These are phyloP conservation scores for Fusarium protoensiforme DNA, from an alignment of 2,329 filamentous ascomycete genomes.

Conservation along the genomic window DNA sequence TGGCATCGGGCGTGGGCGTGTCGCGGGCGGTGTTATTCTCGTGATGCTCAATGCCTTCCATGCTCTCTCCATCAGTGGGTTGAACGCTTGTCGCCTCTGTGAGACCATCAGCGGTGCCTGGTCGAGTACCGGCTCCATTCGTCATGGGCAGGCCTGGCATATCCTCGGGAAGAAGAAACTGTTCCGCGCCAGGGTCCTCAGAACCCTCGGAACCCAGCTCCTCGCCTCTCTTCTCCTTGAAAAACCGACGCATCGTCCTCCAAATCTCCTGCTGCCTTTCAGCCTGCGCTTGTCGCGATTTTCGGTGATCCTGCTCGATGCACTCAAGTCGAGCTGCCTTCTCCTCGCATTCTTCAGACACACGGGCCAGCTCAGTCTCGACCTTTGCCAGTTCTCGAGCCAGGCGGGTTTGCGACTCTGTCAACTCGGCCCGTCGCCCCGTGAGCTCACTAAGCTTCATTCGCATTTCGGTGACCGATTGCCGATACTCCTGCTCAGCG, in stretches of 20 bases:
- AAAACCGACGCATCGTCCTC: constrained; percentile 49
- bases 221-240: constrained; percentile 45
- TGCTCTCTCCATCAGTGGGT: constrained; percentile 15
- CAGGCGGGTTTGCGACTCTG: constrained; percentile 44
- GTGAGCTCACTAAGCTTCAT: constrained; percentile 45
- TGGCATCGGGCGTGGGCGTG: constrained; percentile 15
- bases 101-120: constrained; percentile 1
- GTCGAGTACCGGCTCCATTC: constrained; percentile 19
- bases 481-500: constrained; percentile 42
- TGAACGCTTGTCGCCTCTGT: not conserved
- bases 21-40: constrained; percentile 1
- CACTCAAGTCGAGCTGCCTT: constrained; percentile 48
- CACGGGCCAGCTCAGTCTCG: constrained; percentile 53
- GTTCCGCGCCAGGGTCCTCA: constrained; percentile 27
- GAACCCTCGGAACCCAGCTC: constrained; percentile 23
- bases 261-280: constrained; percentile 43
- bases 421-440: constrained; percentile 43
- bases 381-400: constrained; percentile 46
- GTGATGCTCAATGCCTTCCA: constrained; percentile 36
- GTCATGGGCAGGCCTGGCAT: constrained; percentile 16
- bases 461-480: constrained; percentile 40
- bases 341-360: constrained; percentile 44
- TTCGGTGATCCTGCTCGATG: constrained; percentile 48
- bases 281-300: constrained; percentile 42
- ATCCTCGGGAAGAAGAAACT: constrained; percentile 17